phyloP scores from a whole-genome alignment of 192 early-diverging fungal genomes.

The Mortierella claussenii region DNA sequence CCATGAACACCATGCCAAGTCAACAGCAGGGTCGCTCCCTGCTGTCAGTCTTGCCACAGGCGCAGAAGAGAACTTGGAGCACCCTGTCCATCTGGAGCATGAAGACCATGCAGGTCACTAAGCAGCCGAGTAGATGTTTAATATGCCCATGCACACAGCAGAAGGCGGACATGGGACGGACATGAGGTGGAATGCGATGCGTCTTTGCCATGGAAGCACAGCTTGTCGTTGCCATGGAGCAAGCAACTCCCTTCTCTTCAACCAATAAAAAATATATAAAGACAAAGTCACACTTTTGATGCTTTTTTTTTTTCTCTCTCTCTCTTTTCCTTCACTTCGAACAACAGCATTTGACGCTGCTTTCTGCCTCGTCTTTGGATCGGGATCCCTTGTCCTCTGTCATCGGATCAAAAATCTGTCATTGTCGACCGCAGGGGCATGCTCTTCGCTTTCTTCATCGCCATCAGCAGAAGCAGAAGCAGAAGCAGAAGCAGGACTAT shows the following conservation, averaged over 20 bases:
- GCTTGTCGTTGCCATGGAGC: no score
- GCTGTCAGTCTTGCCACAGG: conserved; percentile 32
- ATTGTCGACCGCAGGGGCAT: conserved; percentile 7
- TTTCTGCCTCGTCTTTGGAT: neutral
- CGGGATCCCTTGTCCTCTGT: neutral
- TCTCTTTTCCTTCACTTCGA: no score
- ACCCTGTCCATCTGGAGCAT: conserved; percentile 30
- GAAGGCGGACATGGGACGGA: neutral
- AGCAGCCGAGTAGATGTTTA: neutral
- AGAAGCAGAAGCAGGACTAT: neutral
- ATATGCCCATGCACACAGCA: neutral
- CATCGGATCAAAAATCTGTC: neutral
- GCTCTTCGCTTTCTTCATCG: conserved; percentile 16
- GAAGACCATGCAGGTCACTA: conserved; percentile 2
- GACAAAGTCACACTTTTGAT: neutral
- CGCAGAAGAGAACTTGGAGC: conserved; percentile 32
- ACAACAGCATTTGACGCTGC: neutral
- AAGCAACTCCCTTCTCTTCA: no score
- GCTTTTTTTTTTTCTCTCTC: no score
- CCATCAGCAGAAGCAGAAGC: neutral
- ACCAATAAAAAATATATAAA: conserved; percentile 6
- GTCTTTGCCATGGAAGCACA: no score
- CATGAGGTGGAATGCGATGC: neutral
- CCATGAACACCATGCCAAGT: neutral
- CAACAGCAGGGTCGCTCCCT: conserved; percentile 4